These are phyloP conservation scores for Volvox carteri DNA, from an alignment of 163 green algal genomes.

Conservation along the genomic window DNA sequence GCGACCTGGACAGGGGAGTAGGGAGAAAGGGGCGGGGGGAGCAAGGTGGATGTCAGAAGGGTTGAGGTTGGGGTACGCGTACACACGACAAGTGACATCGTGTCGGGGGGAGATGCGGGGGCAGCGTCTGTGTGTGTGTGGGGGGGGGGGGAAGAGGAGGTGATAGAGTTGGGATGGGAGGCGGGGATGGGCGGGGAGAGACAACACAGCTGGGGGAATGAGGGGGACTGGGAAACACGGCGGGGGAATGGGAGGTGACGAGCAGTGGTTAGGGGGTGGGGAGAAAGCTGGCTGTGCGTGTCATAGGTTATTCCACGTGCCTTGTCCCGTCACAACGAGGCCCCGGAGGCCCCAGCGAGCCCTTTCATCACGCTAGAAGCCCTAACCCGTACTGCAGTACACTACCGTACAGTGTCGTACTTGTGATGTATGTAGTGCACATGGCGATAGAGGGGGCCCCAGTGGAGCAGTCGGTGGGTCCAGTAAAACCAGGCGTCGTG, in stretches of 20 bases:
- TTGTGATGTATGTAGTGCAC: constrained; percentile 92
- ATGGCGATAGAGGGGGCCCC: constrained; percentile 82
- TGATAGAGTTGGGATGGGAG: neutral
- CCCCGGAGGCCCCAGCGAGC: too few relatives aligned
- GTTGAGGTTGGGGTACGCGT: too few relatives aligned
- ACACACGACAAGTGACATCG: too few relatives aligned
- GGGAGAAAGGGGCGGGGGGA: neutral
- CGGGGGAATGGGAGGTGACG: too few relatives aligned
- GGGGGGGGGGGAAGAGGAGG: neutral
- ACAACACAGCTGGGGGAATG: neutral
- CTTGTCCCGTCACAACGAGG: too few relatives aligned
- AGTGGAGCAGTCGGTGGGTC: constrained; percentile 92
- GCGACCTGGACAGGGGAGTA: constrained; percentile 53
- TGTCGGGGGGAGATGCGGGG: too few relatives aligned
- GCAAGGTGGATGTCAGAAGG: neutral
- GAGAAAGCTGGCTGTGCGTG: too few relatives aligned
- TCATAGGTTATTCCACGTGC: too few relatives aligned
- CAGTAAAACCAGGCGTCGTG: constrained; percentile 97
- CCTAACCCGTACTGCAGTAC: neutral
- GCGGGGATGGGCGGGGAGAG: neutral
- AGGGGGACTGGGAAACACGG: neutral
- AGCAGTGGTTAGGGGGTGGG: too few relatives aligned
- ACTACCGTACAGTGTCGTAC: constrained; percentile 49
- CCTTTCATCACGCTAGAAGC: too few relatives aligned
- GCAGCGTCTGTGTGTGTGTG: too few relatives aligned